phyloP scores from a whole-genome alignment of 768 basidiomycete genomes.

The Lactarius tabidus region DNA sequence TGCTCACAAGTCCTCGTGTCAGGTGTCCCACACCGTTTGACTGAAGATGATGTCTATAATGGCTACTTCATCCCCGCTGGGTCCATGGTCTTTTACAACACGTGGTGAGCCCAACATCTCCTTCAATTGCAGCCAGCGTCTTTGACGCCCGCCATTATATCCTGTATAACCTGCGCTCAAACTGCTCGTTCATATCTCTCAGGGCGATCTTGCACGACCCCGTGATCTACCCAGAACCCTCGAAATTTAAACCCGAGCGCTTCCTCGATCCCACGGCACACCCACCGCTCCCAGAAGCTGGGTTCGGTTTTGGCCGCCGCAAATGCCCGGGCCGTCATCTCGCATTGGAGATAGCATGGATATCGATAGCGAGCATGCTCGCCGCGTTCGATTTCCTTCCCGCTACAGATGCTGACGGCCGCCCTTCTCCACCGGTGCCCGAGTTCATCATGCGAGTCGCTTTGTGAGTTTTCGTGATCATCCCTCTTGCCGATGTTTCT shows the following conservation, averaged over 20 bases:
- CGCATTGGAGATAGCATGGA: constrained; percentile 8
- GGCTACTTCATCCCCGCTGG: constrained; percentile 17
- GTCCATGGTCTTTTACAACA: constrained; percentile 12
- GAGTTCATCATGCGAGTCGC: not conserved
- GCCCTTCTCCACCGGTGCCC: not conserved
- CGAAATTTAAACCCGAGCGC: constrained; percentile 15
- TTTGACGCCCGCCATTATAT: not conserved
- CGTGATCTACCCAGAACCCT: constrained; percentile 6
- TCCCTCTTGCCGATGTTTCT: not conserved
- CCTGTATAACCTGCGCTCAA: too few relatives aligned
- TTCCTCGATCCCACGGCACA: constrained; percentile 13
- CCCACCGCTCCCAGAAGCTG: not conserved
- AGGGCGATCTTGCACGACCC: constrained; percentile 11
- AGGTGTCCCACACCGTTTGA: constrained; percentile 15
- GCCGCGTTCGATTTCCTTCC: constrained; percentile 17
- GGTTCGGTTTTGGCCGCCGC: constrained; percentile 18
- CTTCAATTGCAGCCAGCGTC: not conserved
- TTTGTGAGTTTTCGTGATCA: constrained; percentile 1
- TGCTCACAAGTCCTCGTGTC: not conserved
- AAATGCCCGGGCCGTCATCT: constrained; percentile 14
- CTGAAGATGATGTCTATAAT: constrained; percentile 12
- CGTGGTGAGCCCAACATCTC: not conserved
- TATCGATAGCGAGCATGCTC: constrained; percentile 14
- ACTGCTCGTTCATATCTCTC: not conserved
- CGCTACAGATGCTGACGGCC: constrained; percentile 6